These are phyloP conservation scores for Acanthamoeba divionensis DNA, from an alignment of 208 protist species.

Conservation along the genomic window DNA sequence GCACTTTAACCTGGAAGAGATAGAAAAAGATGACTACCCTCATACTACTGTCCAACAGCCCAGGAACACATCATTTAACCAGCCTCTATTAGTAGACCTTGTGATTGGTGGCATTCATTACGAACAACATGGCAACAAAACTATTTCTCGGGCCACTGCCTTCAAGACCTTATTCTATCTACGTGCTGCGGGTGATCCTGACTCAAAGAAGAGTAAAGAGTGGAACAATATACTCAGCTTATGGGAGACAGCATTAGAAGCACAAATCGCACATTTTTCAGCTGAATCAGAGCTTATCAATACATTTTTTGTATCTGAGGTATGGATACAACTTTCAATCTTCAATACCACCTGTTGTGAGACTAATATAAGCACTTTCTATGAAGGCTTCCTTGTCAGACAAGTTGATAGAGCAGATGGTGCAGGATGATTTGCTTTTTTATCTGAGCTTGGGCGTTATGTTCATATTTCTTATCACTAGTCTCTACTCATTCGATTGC, in stretches of 20 bases:
- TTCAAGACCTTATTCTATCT: conserved; percentile 40
- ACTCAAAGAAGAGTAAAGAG: neutral
- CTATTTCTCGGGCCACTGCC: neutral
- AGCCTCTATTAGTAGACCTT: neutral
- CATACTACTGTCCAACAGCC: neutral
- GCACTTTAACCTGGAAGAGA: neutral
- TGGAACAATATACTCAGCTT: neutral
- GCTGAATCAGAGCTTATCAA: neutral
- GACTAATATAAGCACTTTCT: no score
- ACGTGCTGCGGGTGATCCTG: neutral
- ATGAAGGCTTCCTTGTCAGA: neutral
- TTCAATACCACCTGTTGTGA: no score
- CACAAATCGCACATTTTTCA: neutral
- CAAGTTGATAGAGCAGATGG: conserved; percentile 22
- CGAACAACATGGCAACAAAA: neutral
- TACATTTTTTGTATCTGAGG: neutral
- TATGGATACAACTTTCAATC: no score
- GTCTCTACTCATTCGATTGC: conserved; percentile 13
- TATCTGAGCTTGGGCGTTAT: neutral
- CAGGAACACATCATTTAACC: neutral
- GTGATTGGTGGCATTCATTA: neutral
- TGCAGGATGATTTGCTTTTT: conserved; percentile 1
- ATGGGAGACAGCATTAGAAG: neutral
- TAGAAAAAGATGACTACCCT: neutral
- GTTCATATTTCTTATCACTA: conserved; percentile 25